Base-by-base conservation (phyloP, 83 land plant genomes). In the Diphasiastrum complanatum region DNA sequence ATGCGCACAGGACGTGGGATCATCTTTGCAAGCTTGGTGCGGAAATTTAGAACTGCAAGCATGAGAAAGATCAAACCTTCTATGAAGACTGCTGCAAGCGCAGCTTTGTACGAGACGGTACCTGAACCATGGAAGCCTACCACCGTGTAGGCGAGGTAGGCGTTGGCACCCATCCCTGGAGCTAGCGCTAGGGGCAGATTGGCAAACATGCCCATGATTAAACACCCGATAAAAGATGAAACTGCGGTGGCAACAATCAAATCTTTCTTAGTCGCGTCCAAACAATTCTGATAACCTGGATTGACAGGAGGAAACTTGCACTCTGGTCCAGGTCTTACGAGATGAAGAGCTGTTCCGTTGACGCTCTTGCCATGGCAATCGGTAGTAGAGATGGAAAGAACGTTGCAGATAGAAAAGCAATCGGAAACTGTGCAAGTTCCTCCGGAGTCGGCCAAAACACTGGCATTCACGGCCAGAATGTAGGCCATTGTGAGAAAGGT, bases 61-160 rank as follows among this genome's bases (percentile, higher is more conserved):
- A 70, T 5, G 22, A 87, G 60, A 51, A 92, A 92, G 74, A 89
- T 60, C 14, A 89, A 2, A 4, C 98, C 98, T 33, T 93, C 98
- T 4, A 89, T 55, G 69, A 93, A 79, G 27, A 93, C 85, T 1
- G 96, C 96, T 4, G 92, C 83, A 18, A 93, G 69, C 4, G 98
- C 98, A 37, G 75, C 72, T 29, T 55, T 14, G 70, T 85, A 93
- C 10, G 91, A 27, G 5, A 93, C 32, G 38, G 22, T 63, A 2
- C 96, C 96, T 26, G 91, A 81, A 56, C 98, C 96, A 66, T 93
- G 98, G 71, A 78, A 93, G 32, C 98, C 96, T 23, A 93, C 96
- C 34, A 89, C 96, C 3, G 91, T 79, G 76, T 93, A 93, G 31
- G 98, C 96, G 45, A 93, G 89, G 77, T 93, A 93, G 16, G 98